Conservation (phyloP, 345 rosid species). For the Rhodamnia rubescens region DNA sequence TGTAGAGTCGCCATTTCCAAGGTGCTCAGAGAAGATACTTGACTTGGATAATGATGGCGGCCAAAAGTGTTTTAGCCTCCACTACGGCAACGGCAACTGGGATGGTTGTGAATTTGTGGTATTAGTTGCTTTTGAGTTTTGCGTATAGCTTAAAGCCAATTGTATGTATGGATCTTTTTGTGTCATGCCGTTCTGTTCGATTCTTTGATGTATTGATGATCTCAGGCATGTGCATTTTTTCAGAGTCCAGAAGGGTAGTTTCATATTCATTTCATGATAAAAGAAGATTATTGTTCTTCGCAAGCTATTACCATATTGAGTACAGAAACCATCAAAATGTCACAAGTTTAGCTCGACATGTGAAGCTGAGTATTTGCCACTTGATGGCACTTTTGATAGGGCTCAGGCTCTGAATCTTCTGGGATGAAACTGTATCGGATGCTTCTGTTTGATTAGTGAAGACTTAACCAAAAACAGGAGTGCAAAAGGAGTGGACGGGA, state of each 20-base stretch:
- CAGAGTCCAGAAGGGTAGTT: not conserved
- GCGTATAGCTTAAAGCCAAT: not conserved
- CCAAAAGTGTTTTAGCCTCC: not conserved
- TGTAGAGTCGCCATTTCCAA: not conserved
- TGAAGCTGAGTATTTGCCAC: not conserved
- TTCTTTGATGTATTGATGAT: not conserved
- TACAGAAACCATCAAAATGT: not conserved
- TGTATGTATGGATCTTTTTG: not conserved
- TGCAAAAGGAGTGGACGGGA: no score
- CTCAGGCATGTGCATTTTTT: not conserved
- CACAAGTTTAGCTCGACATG: not conserved
- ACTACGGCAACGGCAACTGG: not conserved
- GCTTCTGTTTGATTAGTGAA: no score
- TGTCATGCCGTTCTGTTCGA: not conserved
- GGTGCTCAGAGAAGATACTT: not conserved
- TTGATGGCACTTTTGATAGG: no score
- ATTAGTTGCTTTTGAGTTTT: not conserved
- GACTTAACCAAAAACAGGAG: no score
- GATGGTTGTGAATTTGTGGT: not conserved
- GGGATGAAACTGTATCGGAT: no score
- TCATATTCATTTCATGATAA: not conserved
- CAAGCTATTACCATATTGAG: not conserved
- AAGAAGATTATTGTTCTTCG: not conserved
- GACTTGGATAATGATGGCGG: not conserved
- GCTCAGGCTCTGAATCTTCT: no score